These are phyloP conservation scores for Tubosaeta brunneosetosa DNA, from an alignment of 768 basidiomycete species.

Conservation along the genomic window DNA sequence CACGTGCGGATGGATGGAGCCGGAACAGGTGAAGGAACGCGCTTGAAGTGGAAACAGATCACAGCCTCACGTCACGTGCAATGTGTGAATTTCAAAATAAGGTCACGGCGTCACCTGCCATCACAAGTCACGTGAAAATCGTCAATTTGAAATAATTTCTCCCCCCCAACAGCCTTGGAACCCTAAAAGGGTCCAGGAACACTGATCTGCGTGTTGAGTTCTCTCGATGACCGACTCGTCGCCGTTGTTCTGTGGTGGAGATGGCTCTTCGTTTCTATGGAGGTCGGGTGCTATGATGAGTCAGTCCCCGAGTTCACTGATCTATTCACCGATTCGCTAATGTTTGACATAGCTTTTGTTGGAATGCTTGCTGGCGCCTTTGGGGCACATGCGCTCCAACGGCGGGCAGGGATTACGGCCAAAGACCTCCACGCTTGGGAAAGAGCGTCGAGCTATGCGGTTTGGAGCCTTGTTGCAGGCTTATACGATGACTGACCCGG, in stretches of 20 bases:
- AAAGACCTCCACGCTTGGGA: slow-evolving; percentile 57
- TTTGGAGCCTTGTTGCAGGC: slow-evolving; percentile 29
- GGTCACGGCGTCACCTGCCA: no score
- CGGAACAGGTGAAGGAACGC: no score
- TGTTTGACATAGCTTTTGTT: slow-evolving; percentile 29
- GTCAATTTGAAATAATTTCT: no score
- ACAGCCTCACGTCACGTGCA: no score
- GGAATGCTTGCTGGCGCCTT: slow-evolving; percentile 65
- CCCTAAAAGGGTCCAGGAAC: no score
- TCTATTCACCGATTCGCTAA: neutral
- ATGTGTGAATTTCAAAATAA: no score
- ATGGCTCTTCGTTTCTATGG: slow-evolving; percentile 34
- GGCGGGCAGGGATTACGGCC: slow-evolving; percentile 41
- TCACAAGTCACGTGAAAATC: no score
- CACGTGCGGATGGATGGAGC: no score
- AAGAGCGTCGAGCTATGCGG: slow-evolving; percentile 61
- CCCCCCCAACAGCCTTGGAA: no score
- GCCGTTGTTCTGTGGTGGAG: slow-evolving; percentile 23
- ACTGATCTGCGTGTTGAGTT: neutral
- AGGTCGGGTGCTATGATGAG: slow-evolving; percentile 41
- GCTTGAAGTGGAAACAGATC: no score
- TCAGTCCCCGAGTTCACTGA: slow-evolving; percentile 17
- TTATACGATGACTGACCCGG: slow-evolving; percentile 7
- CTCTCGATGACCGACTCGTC: slow-evolving; percentile 26
- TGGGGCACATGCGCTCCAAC: slow-evolving; percentile 59